Evolutionary conservation across 768 basidiomycete species (phyloP).

Genomic region (Lentinus tigrinus): DNA sequence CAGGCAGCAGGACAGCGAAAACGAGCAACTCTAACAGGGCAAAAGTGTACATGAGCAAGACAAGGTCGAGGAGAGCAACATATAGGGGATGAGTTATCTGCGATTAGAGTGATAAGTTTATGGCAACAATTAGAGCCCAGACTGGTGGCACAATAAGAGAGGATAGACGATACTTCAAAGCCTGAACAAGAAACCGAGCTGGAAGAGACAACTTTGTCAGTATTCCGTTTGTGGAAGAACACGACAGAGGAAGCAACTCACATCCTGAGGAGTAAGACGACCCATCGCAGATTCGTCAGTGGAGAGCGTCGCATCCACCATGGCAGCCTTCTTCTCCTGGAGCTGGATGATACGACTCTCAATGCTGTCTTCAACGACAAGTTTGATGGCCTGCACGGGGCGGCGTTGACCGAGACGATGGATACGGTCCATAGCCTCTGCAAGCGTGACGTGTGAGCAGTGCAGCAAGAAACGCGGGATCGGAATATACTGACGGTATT

Average conservation of each 20-base stretch:
- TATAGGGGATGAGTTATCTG: too few species aligned
- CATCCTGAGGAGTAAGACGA: conserved; percentile 81
- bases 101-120: too few species aligned
- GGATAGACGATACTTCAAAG: conserved; percentile 24
- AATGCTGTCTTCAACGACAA: conserved; percentile 95
- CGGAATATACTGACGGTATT: conserved; percentile 61
- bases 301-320: conserved; percentile 87
- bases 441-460: neutral
- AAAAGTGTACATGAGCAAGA: too few species aligned
- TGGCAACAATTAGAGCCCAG: too few species aligned
- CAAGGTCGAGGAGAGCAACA: too few species aligned
- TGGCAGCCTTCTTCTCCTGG: conserved; percentile 97
- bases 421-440: conserved; percentile 97
- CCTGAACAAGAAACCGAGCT: conserved; percentile 62
- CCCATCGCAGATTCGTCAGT: conserved; percentile 91
- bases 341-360: conserved; percentile 94
- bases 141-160: neutral
- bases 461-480: neutral
- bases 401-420: conserved; percentile 94
- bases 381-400: conserved; percentile 90
- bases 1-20: too few species aligned
- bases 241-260: conserved; percentile 25
- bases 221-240: neutral
- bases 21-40: too few species aligned
- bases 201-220: neutral